Evolutionary conservation across 192 early-diverging fungal species (phyloP).

Genomic region (Phycomyces nitens): DNA sequence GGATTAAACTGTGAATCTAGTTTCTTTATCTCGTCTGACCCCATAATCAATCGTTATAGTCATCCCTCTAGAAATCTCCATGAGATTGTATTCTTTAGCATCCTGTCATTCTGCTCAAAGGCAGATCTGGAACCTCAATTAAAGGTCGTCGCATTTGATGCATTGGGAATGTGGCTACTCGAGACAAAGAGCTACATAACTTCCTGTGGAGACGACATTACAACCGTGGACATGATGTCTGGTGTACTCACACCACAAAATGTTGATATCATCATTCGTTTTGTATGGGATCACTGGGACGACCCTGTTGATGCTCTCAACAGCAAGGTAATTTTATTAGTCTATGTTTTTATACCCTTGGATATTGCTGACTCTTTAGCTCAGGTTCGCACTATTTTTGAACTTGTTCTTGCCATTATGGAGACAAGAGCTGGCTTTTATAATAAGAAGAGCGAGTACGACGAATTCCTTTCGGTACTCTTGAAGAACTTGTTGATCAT

Average conservation of each 20-base stretch:
- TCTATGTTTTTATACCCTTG: not conserved
- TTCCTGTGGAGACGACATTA: not conserved
- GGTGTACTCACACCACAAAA: constrained; percentile 31
- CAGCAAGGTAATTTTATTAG: constrained; percentile 47
- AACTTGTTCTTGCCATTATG: constrained; percentile 63
- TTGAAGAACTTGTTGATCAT: constrained; percentile 67
- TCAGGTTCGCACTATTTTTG: constrained; percentile 62
- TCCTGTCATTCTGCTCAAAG: constrained; percentile 58
- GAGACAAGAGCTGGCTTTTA: constrained; percentile 30
- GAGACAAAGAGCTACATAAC: constrained; percentile 48
- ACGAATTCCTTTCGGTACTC: constrained; percentile 53
- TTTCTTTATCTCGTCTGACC: not conserved
- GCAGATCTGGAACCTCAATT: constrained; percentile 60
- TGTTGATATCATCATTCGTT: constrained; percentile 61
- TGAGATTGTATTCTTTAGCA: constrained; percentile 59
- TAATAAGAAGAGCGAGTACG: constrained; percentile 24
- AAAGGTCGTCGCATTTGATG: constrained; percentile 71
- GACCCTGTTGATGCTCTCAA: constrained; percentile 83
- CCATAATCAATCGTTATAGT: not conserved
- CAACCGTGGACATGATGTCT: constrained; percentile 15
- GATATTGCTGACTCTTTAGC: too few relatives aligned
- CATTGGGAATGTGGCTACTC: constrained; percentile 69
- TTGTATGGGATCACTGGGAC: constrained; percentile 82
- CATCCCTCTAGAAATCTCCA: constrained; percentile 34
- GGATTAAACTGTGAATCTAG: not conserved